phyloP scores from a whole-genome alignment of 768 basidiomycete genomes.

The Russula vinacea region DNA sequence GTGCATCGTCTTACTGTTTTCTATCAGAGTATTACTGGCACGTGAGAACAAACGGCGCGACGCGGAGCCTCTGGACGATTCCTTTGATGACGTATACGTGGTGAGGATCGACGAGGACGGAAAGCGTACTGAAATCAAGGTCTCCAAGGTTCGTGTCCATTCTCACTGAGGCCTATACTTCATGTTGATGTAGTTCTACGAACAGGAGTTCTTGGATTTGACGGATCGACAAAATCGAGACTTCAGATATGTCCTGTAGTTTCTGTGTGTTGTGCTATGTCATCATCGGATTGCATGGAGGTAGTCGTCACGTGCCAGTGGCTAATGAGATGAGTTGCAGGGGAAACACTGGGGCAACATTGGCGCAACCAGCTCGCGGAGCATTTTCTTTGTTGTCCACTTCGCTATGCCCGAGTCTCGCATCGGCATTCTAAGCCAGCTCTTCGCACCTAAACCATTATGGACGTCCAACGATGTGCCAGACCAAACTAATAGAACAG shows the following conservation, averaged over 20 bases:
- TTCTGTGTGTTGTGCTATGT: too few species aligned
- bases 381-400: too few species aligned
- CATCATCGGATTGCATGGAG: too few species aligned
- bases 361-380: too few species aligned
- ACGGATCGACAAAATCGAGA: slow-evolving; percentile 71
- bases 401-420: neutral
- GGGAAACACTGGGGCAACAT: too few species aligned
- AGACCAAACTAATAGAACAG: neutral
- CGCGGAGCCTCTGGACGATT: slow-evolving; percentile 48
- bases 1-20: slow-evolving; percentile 49
- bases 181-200: slow-evolving; percentile 13
- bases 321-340: too few species aligned
- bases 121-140: slow-evolving; percentile 49
- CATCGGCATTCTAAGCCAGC: neutral
- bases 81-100: slow-evolving; percentile 61
- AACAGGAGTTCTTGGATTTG: slow-evolving; percentile 66
- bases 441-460: neutral
- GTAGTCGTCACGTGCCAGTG: too few species aligned
- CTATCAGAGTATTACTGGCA: slow-evolving; percentile 52
- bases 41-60: slow-evolving; percentile 66
- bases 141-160: slow-evolving; percentile 56
- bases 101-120: slow-evolving; percentile 53
- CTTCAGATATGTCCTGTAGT: slow-evolving; percentile 65
- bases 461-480: neutral
- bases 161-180: neutral